Conservation (phyloP, 1,284 basidiomycete genomes). For the Cutaneotrichosporon daszewskae region DNA sequence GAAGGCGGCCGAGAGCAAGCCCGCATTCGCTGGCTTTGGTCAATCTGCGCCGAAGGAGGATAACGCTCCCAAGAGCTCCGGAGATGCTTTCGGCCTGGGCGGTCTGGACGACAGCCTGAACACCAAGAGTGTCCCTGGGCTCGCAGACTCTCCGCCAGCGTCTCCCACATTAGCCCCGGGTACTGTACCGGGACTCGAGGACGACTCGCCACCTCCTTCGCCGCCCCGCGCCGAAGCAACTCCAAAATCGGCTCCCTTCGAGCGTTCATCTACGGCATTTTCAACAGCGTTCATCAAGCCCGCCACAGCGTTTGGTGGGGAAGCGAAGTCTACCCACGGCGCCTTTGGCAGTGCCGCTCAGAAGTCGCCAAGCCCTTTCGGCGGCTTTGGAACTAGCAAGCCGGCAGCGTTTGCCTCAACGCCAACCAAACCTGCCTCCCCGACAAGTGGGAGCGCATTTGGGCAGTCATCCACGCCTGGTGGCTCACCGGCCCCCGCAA, state of each 20-base stretch:
- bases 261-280: slow-evolving; percentile 6
- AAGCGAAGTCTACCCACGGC: slow-evolving; percentile 5
- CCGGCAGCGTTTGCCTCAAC: slow-evolving; percentile 2
- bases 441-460: slow-evolving; percentile 1
- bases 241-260: slow-evolving; percentile 17
- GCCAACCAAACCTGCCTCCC: slow-evolving; percentile 9
- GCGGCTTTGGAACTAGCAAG: slow-evolving; percentile 1
- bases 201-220: slow-evolving; percentile 6
- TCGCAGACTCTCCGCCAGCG: slow-evolving; percentile 30
- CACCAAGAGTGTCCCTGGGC: slow-evolving; percentile 22
- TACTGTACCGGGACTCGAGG: slow-evolving; percentile 15
- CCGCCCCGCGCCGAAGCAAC: slow-evolving; percentile 12
- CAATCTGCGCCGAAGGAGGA: not conserved
- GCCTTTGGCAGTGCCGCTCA: too few relatives aligned
- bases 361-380: too few relatives aligned
- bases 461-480: slow-evolving; percentile 2
- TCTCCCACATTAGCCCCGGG: slow-evolving; percentile 18
- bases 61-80: not conserved
- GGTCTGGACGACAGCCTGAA: slow-evolving; percentile 29
- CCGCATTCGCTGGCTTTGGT: not conserved
- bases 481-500: slow-evolving; percentile 3
- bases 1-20: slow-evolving; percentile 3
- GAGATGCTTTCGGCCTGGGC: slow-evolving; percentile 37
- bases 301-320: slow-evolving; percentile 34
- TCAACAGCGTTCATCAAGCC: slow-evolving; percentile 41